Percentiles rank a stretch among this genome's conserved stretches.
Evolutionary conservation across 2,329 filamentous ascomycete species (phyloP).

Genomic region (Aspergillus brunneoviolaceus): DNA sequence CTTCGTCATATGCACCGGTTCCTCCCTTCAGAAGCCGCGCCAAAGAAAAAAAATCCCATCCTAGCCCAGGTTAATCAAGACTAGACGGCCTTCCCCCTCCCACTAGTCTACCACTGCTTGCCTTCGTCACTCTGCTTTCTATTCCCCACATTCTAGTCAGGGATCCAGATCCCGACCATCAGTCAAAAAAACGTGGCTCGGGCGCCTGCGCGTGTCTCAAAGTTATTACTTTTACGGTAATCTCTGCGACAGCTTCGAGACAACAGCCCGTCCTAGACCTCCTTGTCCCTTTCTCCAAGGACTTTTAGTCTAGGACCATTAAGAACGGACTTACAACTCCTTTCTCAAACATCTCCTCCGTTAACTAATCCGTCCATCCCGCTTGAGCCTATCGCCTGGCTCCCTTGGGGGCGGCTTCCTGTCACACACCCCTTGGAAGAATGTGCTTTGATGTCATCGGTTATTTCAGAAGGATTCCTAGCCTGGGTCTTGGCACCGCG

Average conservation of each 20-base stretch:
- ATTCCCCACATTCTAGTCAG: slow-evolving; percentile 5
- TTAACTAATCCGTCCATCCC: neutral
- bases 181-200: slow-evolving; percentile 5
- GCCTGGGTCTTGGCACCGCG: neutral
- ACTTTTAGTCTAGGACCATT: no score
- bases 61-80: neutral
- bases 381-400: neutral
- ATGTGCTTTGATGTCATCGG: neutral
- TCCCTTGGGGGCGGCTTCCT: neutral
- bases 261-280: neutral
- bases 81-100: neutral
- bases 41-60: neutral
- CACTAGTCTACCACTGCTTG: neutral
- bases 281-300: neutral
- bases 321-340: no score
- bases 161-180: slow-evolving; percentile 6
- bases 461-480: neutral
- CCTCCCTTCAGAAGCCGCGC: neutral
- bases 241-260: slow-evolving; percentile 2
- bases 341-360: neutral
- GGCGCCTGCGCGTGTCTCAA: slow-evolving; percentile 1
- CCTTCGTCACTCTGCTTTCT: neutral
- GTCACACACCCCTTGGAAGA: neutral
- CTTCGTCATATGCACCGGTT: neutral
- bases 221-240: slow-evolving; percentile 3